phyloP scores from a whole-genome alignment of 768 basidiomycete genomes.

The Trametes sanguinea region DNA sequence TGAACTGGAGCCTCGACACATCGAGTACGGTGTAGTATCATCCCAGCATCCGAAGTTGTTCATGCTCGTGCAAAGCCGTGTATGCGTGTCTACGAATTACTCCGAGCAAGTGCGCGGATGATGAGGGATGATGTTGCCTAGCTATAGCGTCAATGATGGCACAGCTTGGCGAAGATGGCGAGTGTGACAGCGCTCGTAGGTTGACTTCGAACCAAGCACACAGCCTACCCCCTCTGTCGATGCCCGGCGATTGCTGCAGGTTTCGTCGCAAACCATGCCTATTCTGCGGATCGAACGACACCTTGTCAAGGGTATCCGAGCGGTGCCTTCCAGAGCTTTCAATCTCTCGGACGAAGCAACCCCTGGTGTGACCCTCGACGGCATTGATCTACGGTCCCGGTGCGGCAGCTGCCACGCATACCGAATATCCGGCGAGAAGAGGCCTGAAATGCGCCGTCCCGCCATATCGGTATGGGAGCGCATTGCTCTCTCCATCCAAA shows the following conservation, averaged over 20 bases:
- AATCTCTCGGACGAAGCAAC: conserved; percentile 2
- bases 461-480: conserved; percentile 20
- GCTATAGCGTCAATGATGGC: conserved; percentile 1
- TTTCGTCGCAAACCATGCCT: conserved; percentile 10
- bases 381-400: conserved; percentile 4
- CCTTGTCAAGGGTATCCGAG: neutral
- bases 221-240: neutral
- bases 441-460: conserved; percentile 14
- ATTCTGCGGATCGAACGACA: conserved; percentile 4
- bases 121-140: neutral
- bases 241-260: neutral
- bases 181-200: conserved; percentile 3
- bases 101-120: neutral
- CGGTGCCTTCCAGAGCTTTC: neutral
- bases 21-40: neutral
- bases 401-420: conserved; percentile 8
- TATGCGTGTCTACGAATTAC: conserved; percentile 1
- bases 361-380: conserved; percentile 9
- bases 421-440: conserved; percentile 22
- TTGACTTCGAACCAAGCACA: neutral
- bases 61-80: neutral
- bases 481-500: neutral
- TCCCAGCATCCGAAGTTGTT: conserved; percentile 3
- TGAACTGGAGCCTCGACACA: neutral
- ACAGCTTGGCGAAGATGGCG: neutral